phyloP scores from a whole-genome alignment of 768 basidiomycete genomes.

The Rhodotorula toruloides region DNA sequence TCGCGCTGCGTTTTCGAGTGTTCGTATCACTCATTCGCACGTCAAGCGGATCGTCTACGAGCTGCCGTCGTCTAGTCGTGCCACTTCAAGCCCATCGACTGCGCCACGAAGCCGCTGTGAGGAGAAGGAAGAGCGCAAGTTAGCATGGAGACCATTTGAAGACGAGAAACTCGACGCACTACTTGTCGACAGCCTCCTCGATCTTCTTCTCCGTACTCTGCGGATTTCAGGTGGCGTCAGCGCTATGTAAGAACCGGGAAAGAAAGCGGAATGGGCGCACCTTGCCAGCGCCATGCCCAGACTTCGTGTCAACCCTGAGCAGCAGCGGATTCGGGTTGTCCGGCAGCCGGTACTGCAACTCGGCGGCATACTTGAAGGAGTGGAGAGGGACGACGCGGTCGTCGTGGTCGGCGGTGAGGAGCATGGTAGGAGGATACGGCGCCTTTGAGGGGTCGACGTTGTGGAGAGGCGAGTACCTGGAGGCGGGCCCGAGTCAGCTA shows the following conservation, averaged over 20 bases:
- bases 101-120: slow-evolving; percentile 32
- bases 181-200: slow-evolving; percentile 69
- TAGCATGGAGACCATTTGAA: neutral
- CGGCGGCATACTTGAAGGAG: slow-evolving; percentile 75
- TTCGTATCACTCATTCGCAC: too few species aligned
- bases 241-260: neutral
- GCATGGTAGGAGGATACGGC: slow-evolving; percentile 59
- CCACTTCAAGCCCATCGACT: slow-evolving; percentile 38
- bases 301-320: slow-evolving; percentile 68
- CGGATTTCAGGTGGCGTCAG: neutral
- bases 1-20: too few species aligned
- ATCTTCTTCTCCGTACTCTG: slow-evolving; percentile 53
- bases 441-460: slow-evolving; percentile 60
- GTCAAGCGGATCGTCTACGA: too few species aligned
- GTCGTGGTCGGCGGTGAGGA: slow-evolving; percentile 47
- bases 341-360: slow-evolving; percentile 63
- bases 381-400: slow-evolving; percentile 63
- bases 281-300: slow-evolving; percentile 62
- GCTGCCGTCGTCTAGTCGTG: slow-evolving; percentile 16
- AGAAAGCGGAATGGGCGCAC: neutral
- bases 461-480: slow-evolving; percentile 70
- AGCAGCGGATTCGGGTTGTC: slow-evolving; percentile 68
- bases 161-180: slow-evolving; percentile 35
- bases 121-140: neutral
- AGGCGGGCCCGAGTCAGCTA: neutral